These are phyloP conservation scores for Taphrina flavorubra DNA, from an alignment of 1,139 yeast species.

Conservation along the genomic window DNA sequence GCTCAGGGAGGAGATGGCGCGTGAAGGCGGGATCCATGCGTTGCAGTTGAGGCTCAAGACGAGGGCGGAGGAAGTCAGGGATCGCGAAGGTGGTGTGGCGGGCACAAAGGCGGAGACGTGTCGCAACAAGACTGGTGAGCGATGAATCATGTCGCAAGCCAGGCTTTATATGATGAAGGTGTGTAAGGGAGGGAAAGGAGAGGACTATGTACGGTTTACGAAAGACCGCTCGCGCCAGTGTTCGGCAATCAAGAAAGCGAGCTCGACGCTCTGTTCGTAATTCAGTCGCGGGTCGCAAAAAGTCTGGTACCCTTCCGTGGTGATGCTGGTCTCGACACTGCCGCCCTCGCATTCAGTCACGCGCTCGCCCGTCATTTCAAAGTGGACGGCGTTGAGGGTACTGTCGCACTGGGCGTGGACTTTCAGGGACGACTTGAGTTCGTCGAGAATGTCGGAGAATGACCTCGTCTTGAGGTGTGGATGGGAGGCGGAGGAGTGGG, in stretches of 20 bases:
- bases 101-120: slow-evolving; percentile 32
- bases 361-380: slow-evolving; percentile 57
- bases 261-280: slow-evolving; percentile 54
- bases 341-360: slow-evolving; percentile 59
- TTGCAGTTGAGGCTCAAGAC: slow-evolving; percentile 86
- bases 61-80: slow-evolving; percentile 57
- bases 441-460: slow-evolving; percentile 55
- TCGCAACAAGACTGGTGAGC: slow-evolving; percentile 18
- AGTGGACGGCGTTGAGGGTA: slow-evolving; percentile 55
- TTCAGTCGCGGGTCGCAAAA: slow-evolving; percentile 57
- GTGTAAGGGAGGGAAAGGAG: neutral
- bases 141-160: neutral
- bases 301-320: slow-evolving; percentile 56
- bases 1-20: slow-evolving; percentile 72
- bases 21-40: slow-evolving; percentile 75
- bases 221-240: slow-evolving; percentile 33
- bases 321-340: slow-evolving; percentile 52
- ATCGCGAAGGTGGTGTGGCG: slow-evolving; percentile 36
- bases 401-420: slow-evolving; percentile 52
- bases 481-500: slow-evolving; percentile 53
- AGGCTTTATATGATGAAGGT: neutral
- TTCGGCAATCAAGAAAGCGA: slow-evolving; percentile 55
- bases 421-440: slow-evolving; percentile 52
- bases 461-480: slow-evolving; percentile 56
- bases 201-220: neutral